Evolutionary conservation across 345 rosid species (phyloP).

Genomic region (Melastoma malabathricum): DNA sequence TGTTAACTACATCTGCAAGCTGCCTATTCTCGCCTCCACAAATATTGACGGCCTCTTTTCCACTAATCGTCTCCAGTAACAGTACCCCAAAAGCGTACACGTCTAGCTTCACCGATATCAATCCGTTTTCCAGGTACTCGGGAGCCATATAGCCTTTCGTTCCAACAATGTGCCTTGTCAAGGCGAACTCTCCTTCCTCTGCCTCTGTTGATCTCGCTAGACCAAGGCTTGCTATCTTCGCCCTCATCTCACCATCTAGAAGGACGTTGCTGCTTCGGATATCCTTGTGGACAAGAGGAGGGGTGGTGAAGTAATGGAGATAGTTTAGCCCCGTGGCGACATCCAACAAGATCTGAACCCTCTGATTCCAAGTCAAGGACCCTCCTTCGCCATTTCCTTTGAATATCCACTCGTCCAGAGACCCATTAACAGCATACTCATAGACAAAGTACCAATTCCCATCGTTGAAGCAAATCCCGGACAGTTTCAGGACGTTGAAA

Average conservation of each 20-base stretch:
- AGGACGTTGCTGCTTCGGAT: conserved; percentile 31
- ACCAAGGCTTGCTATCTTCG: conserved; percentile 41
- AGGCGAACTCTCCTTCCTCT: conserved; percentile 33
- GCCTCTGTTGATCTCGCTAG: conserved; percentile 33
- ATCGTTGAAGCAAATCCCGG: conserved; percentile 51
- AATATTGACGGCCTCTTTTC: conserved; percentile 39
- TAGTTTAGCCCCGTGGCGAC: conserved; percentile 69
- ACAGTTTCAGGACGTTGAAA: conserved; percentile 53
- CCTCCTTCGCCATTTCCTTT: conserved; percentile 11
- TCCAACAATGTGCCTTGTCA: conserved; percentile 79
- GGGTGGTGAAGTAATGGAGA: conserved; percentile 50
- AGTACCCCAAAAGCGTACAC: conserved; percentile 75
- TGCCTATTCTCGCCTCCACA: conserved; percentile 18
- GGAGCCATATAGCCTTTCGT: conserved; percentile 81
- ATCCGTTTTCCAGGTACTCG: conserved; percentile 66
- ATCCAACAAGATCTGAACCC: conserved; percentile 48
- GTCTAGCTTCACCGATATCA: conserved; percentile 66
- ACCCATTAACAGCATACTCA: conserved; percentile 58
- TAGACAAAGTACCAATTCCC: conserved; percentile 68
- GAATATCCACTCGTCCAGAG: conserved; percentile 60
- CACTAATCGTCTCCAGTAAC: conserved; percentile 46
- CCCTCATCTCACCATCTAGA: conserved; percentile 41
- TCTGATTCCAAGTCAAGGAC: conserved; percentile 41
- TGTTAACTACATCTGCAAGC: conserved; percentile 15
- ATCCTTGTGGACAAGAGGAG: conserved; percentile 49